Percentiles rank a stretch among this genome's conserved stretches.
Conservation (phyloP, 2,329 filamentous ascomycete species). For the Aurifilum marmelostoma region DNA sequence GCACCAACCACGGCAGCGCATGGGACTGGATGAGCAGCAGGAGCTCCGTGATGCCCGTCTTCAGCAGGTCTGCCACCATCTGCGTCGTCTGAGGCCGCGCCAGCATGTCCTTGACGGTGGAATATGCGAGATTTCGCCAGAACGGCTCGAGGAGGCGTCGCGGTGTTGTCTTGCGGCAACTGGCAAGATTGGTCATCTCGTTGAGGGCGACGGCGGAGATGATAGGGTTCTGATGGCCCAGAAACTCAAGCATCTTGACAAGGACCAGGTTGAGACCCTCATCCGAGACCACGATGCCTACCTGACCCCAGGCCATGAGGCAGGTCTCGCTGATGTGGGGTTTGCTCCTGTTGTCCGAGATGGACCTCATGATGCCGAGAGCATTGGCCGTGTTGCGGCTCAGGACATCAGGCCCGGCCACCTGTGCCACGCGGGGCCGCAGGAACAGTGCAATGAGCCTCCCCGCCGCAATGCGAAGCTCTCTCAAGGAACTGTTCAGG, state of each 20-base stretch:
- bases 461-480: constrained; percentile 81
- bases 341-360: constrained; percentile 72
- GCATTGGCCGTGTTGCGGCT: constrained; percentile 69
- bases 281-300: constrained; percentile 76
- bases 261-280: constrained; percentile 87
- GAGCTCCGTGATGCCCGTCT: constrained; percentile 74
- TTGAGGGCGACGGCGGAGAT: constrained; percentile 81
- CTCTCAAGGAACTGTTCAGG: constrained; percentile 80
- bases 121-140: constrained; percentile 83
- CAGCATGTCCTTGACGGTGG: constrained; percentile 80
- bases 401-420: constrained; percentile 41
- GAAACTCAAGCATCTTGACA: constrained; percentile 80
- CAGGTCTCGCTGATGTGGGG: constrained; percentile 78
- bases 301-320: constrained; percentile 82
- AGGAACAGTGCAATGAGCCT: constrained; percentile 42
- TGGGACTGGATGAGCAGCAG: constrained; percentile 76
- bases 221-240: constrained; percentile 81
- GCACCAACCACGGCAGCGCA: constrained; percentile 83
- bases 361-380: constrained; percentile 70
- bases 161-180: constrained; percentile 63
- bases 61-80: constrained; percentile 78
- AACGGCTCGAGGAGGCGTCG: constrained; percentile 79
- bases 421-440: constrained; percentile 11
- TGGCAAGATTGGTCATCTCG: constrained; percentile 76
- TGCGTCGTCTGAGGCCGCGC: constrained; percentile 80